phyloP scores from a whole-genome alignment of 345 rosid genomes.

The Gossypium sturtianum region DNA sequence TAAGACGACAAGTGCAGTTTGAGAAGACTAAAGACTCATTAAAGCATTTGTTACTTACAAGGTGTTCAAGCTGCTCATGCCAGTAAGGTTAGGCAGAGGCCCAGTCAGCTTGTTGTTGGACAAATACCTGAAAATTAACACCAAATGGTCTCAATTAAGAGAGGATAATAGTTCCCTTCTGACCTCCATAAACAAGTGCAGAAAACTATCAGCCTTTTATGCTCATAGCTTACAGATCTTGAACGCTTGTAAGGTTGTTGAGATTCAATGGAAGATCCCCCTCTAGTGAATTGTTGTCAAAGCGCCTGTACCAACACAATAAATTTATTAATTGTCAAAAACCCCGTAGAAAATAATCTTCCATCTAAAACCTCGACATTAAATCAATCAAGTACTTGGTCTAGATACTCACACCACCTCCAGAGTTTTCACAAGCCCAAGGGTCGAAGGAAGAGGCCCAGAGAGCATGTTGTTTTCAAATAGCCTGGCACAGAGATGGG shows the following conservation, averaged over 20 bases:
- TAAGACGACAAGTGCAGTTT: not conserved
- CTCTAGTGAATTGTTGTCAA: conserved; percentile 52
- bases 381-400: conserved; percentile 1
- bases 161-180: not conserved
- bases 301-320: conserved; percentile 49
- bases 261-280: conserved; percentile 54
- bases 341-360: not conserved
- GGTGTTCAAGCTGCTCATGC: conserved; percentile 43
- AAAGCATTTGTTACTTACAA: conserved; percentile 45
- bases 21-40: not conserved
- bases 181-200: not conserved
- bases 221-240: conserved; percentile 56
- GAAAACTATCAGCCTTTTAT: not conserved
- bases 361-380: not conserved
- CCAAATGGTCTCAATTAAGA: not conserved
- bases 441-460: conserved; percentile 53
- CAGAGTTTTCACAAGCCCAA: conserved; percentile 52
- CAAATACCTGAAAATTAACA: conserved; percentile 42
- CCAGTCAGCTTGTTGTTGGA: conserved; percentile 65
- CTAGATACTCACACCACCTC: conserved; percentile 63
- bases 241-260: conserved; percentile 47
- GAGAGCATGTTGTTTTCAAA: conserved; percentile 61
- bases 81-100: conserved; percentile 53
- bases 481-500: conserved; percentile 38
- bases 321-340: not conserved